A percentile compares a stretch with the other conserved stretches of the same genome.
phyloP scores from a whole-genome alignment of 768 basidiomycete genomes.

The Termitomyces titanicus region DNA sequence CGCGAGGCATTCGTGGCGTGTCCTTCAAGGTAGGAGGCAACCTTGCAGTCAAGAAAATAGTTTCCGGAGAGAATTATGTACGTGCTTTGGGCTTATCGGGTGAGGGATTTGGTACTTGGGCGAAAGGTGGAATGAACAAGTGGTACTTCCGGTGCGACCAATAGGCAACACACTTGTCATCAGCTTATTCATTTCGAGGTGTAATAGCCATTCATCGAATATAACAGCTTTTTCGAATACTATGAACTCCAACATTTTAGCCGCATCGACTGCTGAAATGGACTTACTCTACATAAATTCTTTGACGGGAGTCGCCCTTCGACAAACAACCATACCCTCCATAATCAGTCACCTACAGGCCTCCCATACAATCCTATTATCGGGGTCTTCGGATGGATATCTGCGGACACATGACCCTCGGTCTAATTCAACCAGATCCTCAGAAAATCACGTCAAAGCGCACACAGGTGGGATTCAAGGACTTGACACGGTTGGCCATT shows the following conservation, averaged over 20 bases:
- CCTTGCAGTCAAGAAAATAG: conserved; percentile 69
- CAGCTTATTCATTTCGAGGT: conserved; percentile 4
- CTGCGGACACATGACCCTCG: conserved; percentile 72
- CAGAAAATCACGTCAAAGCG: conserved; percentile 63
- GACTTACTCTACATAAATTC: conserved; percentile 72
- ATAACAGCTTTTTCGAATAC: conserved; percentile 46
- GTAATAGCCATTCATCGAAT: conserved; percentile 14
- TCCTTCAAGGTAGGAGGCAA: conserved; percentile 68
- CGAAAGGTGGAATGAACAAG: conserved; percentile 81
- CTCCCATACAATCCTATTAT: conserved; percentile 59
- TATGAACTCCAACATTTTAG: conserved; percentile 48
- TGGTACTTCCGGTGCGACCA: conserved; percentile 69
- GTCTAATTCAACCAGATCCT: conserved; percentile 46
- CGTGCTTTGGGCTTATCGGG: conserved; percentile 58
- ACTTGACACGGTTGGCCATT: conserved; percentile 74
- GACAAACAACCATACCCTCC: conserved; percentile 54
- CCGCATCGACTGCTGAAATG: conserved; percentile 52
- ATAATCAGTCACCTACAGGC: conserved; percentile 62
- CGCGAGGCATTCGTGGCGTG: conserved; percentile 63
- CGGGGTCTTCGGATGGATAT: conserved; percentile 71
- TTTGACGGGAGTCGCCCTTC: conserved; percentile 62
- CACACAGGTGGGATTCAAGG: conserved; percentile 83
- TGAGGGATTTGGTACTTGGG: conserved; percentile 73
- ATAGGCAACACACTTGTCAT: conserved; percentile 1
- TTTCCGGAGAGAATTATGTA: conserved; percentile 77